A percentile compares a stretch with the other conserved stretches of the same genome.
phyloP scores from a whole-genome alignment of 306 rosid genomes.

The Lupinus albus region DNA sequence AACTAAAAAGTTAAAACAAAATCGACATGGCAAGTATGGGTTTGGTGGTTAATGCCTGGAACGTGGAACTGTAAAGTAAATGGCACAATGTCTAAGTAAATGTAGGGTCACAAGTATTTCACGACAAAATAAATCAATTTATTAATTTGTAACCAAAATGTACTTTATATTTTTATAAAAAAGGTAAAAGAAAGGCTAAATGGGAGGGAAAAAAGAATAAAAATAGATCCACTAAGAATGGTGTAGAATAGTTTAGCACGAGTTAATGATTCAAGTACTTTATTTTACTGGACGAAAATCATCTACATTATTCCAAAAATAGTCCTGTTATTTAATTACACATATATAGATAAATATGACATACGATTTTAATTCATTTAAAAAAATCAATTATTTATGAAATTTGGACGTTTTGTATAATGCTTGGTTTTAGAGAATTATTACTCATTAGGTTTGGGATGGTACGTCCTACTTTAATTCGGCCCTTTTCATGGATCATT shows the following conservation, averaged over 20 bases:
- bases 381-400: too few relatives aligned
- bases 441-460: too few relatives aligned
- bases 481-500: too few relatives aligned
- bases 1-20: conserved; percentile 34
- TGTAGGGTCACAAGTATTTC: neutral
- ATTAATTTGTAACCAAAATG: neutral
- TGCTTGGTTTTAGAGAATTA: too few relatives aligned
- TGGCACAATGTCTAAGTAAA: conserved; percentile 11
- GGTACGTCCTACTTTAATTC: too few relatives aligned
- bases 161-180: conserved; percentile 6
- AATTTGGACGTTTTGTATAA: too few relatives aligned
- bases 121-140: conserved; percentile 5
- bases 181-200: neutral
- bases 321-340: too few relatives aligned
- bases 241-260: neutral
- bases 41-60: conserved; percentile 35
- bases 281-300: too few relatives aligned
- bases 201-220: neutral
- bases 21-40: conserved; percentile 19
- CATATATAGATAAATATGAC: too few relatives aligned
- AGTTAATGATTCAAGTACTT: too few relatives aligned
- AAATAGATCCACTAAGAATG: conserved; percentile 14
- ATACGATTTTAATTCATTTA: too few relatives aligned
- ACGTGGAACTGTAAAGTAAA: neutral
- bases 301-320: too few relatives aligned